Evolutionary conservation across 345 rosid genomes (phyloP), one percentile per base, ranked within the genome.

Genomic region (Raphanus raphanistrum): DNA sequence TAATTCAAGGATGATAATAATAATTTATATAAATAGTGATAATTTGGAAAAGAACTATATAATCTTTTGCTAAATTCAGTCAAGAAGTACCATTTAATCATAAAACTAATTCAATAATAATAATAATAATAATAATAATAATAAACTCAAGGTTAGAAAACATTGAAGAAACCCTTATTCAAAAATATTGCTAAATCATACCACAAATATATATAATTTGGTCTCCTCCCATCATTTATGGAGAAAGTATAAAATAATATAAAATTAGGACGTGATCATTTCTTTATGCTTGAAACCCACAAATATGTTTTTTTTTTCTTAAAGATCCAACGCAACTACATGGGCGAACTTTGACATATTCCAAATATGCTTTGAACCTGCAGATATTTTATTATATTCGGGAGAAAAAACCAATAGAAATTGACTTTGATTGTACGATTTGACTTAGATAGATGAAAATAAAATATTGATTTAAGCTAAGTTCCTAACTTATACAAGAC

Each of bases 321-420:
- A n/a, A 21, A 55, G 60, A 76, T 78, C 41, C 35, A 64, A 71
- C 5, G 52, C 66, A 16, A 72, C 45, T 15, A n/a, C 27, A 76
- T 54, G 10, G 50, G 35, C 27, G 26, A 63, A 60, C 73, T 72
- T 72, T 72, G 77, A 78, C 62, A 66, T 57, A 71, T 9, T 72
- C 72, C 25, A 31, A 9, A 21, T 66, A 25, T n/a, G 35, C 35
- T 71, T 77, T 71, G 81, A 65, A 65, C 9, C 8, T 57, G 61
- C 52, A 2, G 1, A 28, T 54, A 70, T 64, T 12, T 63, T 63
- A 41, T 43, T 35, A 11, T 52, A 15, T 2, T 21, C 13, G 6
- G 33, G 36, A 13, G 6, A 25, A 26, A 58, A 58, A 25, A 35
- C 0, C n/a, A 58, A 58, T 26, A 28, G 17, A 57, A 60, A 0